phyloP scores from a whole-genome alignment of 768 basidiomycete species.

The Kwoniella sp. region DNA sequence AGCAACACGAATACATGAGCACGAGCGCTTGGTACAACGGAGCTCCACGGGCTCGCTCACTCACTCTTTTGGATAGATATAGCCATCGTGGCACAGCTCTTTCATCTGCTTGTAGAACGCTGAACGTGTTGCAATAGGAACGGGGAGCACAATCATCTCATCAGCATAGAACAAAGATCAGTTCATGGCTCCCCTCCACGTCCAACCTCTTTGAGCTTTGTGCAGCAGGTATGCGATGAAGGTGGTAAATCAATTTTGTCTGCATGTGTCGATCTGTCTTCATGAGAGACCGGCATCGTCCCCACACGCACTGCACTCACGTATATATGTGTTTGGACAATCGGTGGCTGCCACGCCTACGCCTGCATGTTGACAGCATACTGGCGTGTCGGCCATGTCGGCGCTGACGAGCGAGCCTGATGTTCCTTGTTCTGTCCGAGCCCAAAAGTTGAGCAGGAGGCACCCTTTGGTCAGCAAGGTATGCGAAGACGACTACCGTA shows the following conservation, averaged over 20 bases:
- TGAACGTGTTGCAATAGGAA: not conserved
- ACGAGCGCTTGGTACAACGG: not conserved
- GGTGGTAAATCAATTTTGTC: too few species aligned
- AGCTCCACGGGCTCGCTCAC: conserved; percentile 4
- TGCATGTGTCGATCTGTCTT: too few species aligned
- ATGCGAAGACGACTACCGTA: too few species aligned
- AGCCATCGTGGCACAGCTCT: conserved; percentile 23
- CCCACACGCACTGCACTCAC: conserved; percentile 8
- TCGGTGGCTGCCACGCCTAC: not conserved
- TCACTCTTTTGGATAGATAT: conserved; percentile 34
- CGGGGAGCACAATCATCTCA: too few species aligned
- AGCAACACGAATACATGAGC: not conserved
- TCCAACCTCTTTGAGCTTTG: not conserved
- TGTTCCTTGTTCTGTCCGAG: conserved; percentile 3
- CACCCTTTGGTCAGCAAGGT: not conserved
- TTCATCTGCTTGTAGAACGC: conserved; percentile 28
- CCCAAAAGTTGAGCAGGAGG: not conserved
- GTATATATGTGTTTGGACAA: conserved; percentile 24
- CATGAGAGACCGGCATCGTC: too few species aligned
- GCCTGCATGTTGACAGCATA: conserved; percentile 17
- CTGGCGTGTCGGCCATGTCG: conserved; percentile 15
- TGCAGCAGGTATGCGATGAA: too few species aligned
- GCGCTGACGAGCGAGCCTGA: not conserved
- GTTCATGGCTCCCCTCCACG: too few species aligned
- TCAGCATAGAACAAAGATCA: too few species aligned